Percentiles rank a stretch among this genome's conserved stretches.
Conservation (phyloP, 208 protist species). For the Balamuthia mandrillaris region DNA sequence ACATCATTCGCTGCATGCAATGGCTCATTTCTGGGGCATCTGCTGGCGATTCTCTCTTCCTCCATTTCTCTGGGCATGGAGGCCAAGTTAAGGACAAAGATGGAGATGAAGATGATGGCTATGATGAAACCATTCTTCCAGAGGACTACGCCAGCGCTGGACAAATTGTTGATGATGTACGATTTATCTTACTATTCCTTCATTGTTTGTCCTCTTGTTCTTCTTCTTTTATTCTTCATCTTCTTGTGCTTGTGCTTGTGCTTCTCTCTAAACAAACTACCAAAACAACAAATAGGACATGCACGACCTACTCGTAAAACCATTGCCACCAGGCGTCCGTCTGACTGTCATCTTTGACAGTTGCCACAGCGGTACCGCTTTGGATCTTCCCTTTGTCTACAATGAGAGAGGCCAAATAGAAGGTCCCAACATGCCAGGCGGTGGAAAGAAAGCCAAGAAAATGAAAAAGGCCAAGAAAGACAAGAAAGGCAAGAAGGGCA, state of each 20-base stretch:
- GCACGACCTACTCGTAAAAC: constrained; percentile 47
- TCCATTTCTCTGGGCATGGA: constrained; percentile 43
- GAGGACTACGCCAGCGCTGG: constrained; percentile 32
- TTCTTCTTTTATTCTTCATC: neutral
- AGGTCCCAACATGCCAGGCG: neutral
- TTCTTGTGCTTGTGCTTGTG: neutral
- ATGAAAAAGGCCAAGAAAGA: constrained; percentile 26
- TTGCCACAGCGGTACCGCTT: constrained; percentile 40
- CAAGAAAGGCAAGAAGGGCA: neutral
- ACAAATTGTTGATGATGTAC: constrained; percentile 46
- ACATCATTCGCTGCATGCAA: constrained; percentile 22
- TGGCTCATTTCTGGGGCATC: constrained; percentile 18
- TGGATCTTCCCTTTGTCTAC: constrained; percentile 47
- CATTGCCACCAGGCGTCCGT: constrained; percentile 22
- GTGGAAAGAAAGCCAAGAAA: constrained; percentile 10
- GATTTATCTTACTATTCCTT: neutral
- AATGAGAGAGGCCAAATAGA: constrained; percentile 21
- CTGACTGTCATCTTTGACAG: constrained; percentile 37
- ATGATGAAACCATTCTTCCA: constrained; percentile 47
- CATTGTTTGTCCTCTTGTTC: neutral
- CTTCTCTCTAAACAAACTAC: neutral
- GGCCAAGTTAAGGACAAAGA: constrained; percentile 35
- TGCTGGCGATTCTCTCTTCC: constrained; percentile 39
- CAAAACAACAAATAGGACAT: constrained; percentile 26
- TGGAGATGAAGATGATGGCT: constrained; percentile 41